Base-by-base conservation (phyloP, 208 protist species). In the Wallacemonas collosoma region DNA sequence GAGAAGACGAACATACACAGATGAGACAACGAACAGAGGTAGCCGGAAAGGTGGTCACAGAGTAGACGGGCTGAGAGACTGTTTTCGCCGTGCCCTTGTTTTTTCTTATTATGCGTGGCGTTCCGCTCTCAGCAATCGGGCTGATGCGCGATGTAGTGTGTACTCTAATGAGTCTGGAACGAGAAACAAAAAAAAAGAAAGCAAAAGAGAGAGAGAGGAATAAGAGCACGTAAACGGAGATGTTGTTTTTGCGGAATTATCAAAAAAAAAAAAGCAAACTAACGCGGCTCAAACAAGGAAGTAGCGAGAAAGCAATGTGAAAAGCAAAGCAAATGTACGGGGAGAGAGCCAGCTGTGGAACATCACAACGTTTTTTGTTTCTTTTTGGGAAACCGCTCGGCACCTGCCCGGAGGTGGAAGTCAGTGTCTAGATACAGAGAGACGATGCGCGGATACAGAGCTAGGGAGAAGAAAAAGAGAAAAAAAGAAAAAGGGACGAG, bases 261-360 rank as follows among this genome's bases (percentile, higher is more conserved):
- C n/a, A 67, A 26, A 47, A 67, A 63, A 64, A 65, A 67, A 55
- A 38, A 35, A 43, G 4, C 53, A 64, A 65, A 3, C 15, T 53
- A 9, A 53, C 48, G 15, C 48, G 48, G 26, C 26, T 26, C 26
- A 26, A 26, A 26, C 26, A 26, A 26, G 26, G 26, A 26, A 26
- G 26, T 26, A 26, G 26, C 26, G 26, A 26, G 26, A 26, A 26
- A 26, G 26, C 26, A 26, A 26, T 53, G 48, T 70, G 63, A 74
- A 48, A 51, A 55, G 45, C 26, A 62, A 39, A 58, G 51, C 56
- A 53, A 53, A 15, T 53, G 48, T 53, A 15, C 55, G 9, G 15
- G 55, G 17, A 35, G 7, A 60, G 35, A 26, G 26, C 26, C 26
- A 26, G 26, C 26, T 26, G 26, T 26, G 26, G 26, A 26, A 26